Evolutionary conservation across 257 asterid species (phyloP).

Genomic region (Cynanchum wilfordii): DNA sequence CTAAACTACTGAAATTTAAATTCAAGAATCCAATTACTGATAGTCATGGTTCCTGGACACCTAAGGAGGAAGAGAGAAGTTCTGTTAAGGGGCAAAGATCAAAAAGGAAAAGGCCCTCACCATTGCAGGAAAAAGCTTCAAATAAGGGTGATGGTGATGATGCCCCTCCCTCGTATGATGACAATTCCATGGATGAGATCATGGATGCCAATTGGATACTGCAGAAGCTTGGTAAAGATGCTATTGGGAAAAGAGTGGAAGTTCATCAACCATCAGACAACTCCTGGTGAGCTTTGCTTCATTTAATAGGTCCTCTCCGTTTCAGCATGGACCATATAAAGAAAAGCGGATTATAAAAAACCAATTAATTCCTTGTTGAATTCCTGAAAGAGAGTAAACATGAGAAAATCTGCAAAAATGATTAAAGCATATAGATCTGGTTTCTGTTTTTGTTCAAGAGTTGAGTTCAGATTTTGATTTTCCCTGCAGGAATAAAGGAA

Average conservation of each 20-base stretch:
- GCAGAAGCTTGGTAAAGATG: conserved; percentile 94
- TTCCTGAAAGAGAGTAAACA: not conserved
- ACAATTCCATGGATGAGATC: conserved; percentile 57
- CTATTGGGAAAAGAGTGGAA: conserved; percentile 93
- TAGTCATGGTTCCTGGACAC: conserved; percentile 39
- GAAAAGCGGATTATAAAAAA: too few relatives aligned
- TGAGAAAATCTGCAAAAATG: not conserved
- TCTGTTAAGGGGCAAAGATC: conserved; percentile 85
- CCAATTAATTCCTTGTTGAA: conserved; percentile 17
- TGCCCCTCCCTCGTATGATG: conserved; percentile 42
- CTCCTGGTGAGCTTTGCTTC: conserved; percentile 55
- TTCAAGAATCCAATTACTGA: conserved; percentile 60
- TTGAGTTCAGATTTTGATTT: not conserved
- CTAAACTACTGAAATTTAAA: conserved; percentile 61
- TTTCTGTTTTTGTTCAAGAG: not conserved
- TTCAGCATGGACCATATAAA: too few relatives aligned
- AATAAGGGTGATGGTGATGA: conserved; percentile 46
- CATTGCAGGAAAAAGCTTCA: conserved; percentile 27
- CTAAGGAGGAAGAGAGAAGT: conserved; percentile 58
- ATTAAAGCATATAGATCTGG: not conserved
- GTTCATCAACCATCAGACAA: conserved; percentile 73
- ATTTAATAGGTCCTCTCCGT: not conserved
- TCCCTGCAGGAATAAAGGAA: conserved; percentile 54
- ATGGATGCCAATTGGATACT: conserved; percentile 90
- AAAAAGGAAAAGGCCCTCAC: conserved; percentile 67